Base-by-base conservation (phyloP, 495 filamentous ascomycete genomes). In the Parachaetomium inaequale region DNA sequence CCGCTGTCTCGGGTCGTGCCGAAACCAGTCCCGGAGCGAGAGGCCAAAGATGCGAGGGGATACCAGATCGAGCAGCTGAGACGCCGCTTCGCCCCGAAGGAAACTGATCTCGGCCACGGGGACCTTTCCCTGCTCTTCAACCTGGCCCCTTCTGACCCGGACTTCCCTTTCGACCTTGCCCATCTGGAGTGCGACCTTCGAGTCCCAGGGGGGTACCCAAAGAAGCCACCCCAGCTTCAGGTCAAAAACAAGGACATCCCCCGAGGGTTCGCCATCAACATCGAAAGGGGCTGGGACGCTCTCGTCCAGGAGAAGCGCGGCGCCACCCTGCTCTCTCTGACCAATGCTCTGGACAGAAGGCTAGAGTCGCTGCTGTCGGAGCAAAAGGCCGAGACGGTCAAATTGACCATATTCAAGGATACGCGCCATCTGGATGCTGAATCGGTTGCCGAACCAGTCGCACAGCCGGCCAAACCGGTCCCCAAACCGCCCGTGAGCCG, bases 81-180 rank as follows among this genome's bases (percentile, higher is more conserved):
- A 66, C 85, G 86, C 34, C 84, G 92, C 14, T 95, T 85, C 70
- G 81, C 78, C 47, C 87, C 88, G 31, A 77, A 79, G 21, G 84
- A 90, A 67, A 76, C 74, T 17, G 75, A 73, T 11, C 73, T 82
- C 57, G 72, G 80, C 36, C 76, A 80, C 55, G 84, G 81, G 15
- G 70, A 73, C 3, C 84, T 80, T 7, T 79, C 80, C 15, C 72
- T 93, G 23, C 71, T 75, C 0, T 90, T 96, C 71, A 78, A 76
- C 23, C 65, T 96, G 58, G 74, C 72, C 15, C 92, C 92, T 6
- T 93, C 90, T n/a, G 92, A 95, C 68, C 91, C 91, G 0, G 91
- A 95, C 68, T 93, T 93, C 63, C 87, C 91, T 6, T 95, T 89
- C 62, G 88, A 92, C 23, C 75, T 95, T 62, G 82, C 87, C 12